Base-by-base conservation (phyloP, 768 basidiomycete species). In the Suillus cothurnatus region DNA sequence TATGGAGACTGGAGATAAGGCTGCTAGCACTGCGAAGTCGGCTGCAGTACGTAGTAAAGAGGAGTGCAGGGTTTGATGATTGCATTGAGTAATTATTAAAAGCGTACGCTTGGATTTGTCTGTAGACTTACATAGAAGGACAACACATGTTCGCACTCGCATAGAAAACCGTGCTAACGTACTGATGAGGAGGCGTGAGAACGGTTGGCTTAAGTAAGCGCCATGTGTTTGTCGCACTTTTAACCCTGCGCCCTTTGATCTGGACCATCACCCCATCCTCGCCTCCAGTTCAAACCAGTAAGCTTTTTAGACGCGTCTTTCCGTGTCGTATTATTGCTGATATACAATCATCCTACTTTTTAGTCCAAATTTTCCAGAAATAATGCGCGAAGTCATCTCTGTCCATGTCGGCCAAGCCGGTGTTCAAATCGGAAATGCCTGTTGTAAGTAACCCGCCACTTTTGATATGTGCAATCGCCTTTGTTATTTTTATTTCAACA, bases 351-450 rank as follows among this genome's bases (percentile, higher is more conserved):
- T 19, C 55, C n/a, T 43, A 36, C 15, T 43, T 39, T 39, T 5
- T 31, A 72, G 71, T 62, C 9, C 61, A 69, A 53, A 65, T 38
- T 34, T 49, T 23, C 45, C 62, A 63, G 62, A 70, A 72, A 83
- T 73, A 79, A 94, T 94, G 92, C 91, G 92, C 85, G 92, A 94
- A 91, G 95, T 98, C 80, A 97, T 97, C 84, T 97, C 94, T 71
- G 86, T 98, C 77, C 95, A 98, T 82, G 96, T 99, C 77, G 97
- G 97, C 75, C 97, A 99, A 84, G 97, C 97, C 76, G 95, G 95
- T 89, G 91, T 93, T 72, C 93, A 95, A 84, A 93, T 95, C 74
- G 96, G 97, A 76, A 99, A 99, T 80, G 97, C 97, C 76, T 99
- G 95, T 82, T 97, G 97, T 94, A 82, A 85, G 93, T 91, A 59